Evolutionary conservation across 208 protist species (phyloP), one percentile per base, ranked within the genome.

Genomic region (Leishmania braziliensis): DNA sequence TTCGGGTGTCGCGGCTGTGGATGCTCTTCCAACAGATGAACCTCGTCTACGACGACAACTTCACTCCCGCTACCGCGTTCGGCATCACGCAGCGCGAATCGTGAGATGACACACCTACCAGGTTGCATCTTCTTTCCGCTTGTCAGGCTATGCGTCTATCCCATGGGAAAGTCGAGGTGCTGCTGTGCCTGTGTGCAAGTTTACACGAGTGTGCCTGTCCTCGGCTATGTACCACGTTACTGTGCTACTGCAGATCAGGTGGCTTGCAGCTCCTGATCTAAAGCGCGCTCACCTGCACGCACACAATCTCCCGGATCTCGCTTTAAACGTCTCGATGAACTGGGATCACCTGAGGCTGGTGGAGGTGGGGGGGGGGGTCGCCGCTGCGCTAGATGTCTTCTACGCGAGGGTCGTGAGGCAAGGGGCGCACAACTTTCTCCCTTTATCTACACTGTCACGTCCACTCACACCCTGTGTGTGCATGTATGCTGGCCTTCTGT

Each of bases 21-120:
- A 91, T 96, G 66, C 79, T 95, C n/a, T 95, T 98, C 77, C 88
- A 97, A 77, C 91, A 97, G 73, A 92, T 93, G 85, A 94, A 96
- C 48, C 86, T 98, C 36, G 84, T 98, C 8, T 98, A 90, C 76
- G 95, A 98, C 80, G 86, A 93, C 50, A 87, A 92, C 62, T 98
- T 97, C 76, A 82, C 80, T 0, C 95, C 95, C 1, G 89, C 92
- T 20, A 98, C 95, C 18, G 88, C 92, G 8, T 98, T 97, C 83
- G 93, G 93, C 66, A 86, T 97, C 29, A 96, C 95, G 0, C 78
- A 77, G 53, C 86, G 86, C 16, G 53, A 62, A 48, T 63, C 73
- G 51, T 77, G 50, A 75, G 3, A 8, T 20, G 26, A 8, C 43
- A 51, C 43, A 18, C 18, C 16, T 72, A 29, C 36, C 18, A 10